Evolutionary conservation across 1,139 yeast genomes (phyloP).

Genomic region (Saccharomycopsis crataegensis): DNA sequence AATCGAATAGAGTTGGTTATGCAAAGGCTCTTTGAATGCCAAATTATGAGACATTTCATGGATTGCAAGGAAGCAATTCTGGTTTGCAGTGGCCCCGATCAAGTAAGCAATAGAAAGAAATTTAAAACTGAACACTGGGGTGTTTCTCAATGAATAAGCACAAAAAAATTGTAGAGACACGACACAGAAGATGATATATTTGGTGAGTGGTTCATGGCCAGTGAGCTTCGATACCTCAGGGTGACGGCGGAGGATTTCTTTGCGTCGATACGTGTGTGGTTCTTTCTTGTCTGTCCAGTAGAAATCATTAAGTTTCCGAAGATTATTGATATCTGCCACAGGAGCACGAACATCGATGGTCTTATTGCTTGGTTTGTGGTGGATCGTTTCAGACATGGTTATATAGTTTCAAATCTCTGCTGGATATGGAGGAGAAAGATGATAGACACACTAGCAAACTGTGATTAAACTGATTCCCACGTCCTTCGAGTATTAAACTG

Average conservation of each 20-base stretch:
- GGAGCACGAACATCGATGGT: conserved; percentile 22
- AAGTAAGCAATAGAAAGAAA: conserved; percentile 62
- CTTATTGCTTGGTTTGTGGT: conserved; percentile 17
- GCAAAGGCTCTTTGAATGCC: conserved; percentile 71
- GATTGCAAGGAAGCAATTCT: conserved; percentile 77
- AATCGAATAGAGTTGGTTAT: conserved; percentile 72
- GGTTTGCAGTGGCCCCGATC: conserved; percentile 81
- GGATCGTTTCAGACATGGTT: conserved; percentile 11
- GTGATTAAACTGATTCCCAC: no score
- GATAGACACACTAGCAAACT: no score
- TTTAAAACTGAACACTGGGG: conserved; percentile 45
- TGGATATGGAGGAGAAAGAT: background rate
- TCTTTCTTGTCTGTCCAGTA: conserved; percentile 81
- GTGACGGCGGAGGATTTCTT: conserved; percentile 60
- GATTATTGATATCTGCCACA: conserved; percentile 20
- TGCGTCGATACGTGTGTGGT: conserved; percentile 73
- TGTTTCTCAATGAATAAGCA: conserved; percentile 55
- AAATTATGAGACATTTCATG: conserved; percentile 85
- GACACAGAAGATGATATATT: conserved; percentile 61
- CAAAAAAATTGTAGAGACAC: conserved; percentile 54
- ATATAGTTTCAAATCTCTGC: background rate
- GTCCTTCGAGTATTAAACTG: no score
- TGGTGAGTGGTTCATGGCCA: conserved; percentile 83
- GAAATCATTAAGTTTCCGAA: conserved; percentile 41
- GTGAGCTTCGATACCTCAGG: conserved; percentile 77